Percentiles rank a stretch among this genome's conserved stretches.
phyloP scores from a whole-genome alignment of 257 asterid species.

The Hygrophila difformis region DNA sequence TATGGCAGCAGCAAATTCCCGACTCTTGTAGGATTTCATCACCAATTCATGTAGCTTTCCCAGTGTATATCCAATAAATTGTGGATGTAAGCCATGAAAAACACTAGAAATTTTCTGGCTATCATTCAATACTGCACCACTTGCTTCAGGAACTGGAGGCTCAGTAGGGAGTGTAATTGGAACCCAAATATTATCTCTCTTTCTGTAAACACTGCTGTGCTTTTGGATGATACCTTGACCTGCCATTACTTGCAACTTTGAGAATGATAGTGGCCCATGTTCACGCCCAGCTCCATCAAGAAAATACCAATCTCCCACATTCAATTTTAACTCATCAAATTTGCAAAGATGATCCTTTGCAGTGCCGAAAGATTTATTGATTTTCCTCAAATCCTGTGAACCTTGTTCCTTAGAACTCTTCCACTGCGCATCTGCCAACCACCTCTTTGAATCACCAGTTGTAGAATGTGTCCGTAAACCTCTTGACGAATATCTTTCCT shows the following conservation, averaged over 20 bases:
- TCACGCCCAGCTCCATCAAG: constrained; percentile 98
- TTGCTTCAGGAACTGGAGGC: constrained; percentile 24
- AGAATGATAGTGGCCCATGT: constrained; percentile 74
- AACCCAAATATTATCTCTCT: constrained; percentile 83
- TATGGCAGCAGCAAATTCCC: constrained; percentile 97
- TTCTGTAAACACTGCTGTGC: constrained; percentile 75
- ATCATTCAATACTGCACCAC: constrained; percentile 20
- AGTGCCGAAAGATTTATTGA: constrained; percentile 25
- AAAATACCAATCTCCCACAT: constrained; percentile 88
- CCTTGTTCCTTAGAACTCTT: constrained; percentile 51
- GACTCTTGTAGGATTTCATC: constrained; percentile 93
- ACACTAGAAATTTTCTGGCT: constrained; percentile 25
- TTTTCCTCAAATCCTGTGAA: constrained; percentile 43
- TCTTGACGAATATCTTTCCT: constrained; percentile 62
- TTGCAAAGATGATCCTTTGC: constrained; percentile 66
- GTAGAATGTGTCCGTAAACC: constrained; percentile 38
- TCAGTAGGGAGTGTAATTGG: constrained; percentile 50
- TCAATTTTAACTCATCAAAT: constrained; percentile 62
- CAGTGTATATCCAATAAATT: constrained; percentile 83
- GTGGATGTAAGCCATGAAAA: constrained; percentile 81
- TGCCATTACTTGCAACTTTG: constrained; percentile 75
- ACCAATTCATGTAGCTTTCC: constrained; percentile 97
- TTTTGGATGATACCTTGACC: constrained; percentile 72
- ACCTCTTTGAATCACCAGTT: constrained; percentile 58
- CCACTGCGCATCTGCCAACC: constrained; percentile 54